Evolutionary conservation across 2,329 filamentous ascomycete species (phyloP).

Genomic region (Verticillium isaacii): DNA sequence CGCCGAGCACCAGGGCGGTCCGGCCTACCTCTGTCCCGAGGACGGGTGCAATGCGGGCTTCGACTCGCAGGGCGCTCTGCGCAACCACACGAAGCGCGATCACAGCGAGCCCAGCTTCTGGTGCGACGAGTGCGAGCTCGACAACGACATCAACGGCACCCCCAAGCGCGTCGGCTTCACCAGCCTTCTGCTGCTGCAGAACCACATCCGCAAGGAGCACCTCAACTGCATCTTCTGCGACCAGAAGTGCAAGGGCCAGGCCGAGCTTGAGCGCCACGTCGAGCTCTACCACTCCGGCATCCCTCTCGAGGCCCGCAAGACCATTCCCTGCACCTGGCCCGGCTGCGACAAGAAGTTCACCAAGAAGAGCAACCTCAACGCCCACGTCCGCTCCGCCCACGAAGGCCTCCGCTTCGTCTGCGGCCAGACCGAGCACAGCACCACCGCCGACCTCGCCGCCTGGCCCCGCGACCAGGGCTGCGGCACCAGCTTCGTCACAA

Average conservation of each 20-base stretch:
- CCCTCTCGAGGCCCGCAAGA: conserved; percentile 58
- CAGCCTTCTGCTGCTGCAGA: conserved; percentile 65
- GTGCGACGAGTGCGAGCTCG: conserved; percentile 65
- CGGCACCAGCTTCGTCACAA: conserved; percentile 69
- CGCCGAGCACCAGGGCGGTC: conserved; percentile 66
- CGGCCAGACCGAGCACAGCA: conserved; percentile 58
- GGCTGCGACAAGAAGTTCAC: conserved; percentile 76
- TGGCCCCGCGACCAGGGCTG: conserved; percentile 70
- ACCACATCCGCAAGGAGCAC: conserved; percentile 71
- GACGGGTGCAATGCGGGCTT: conserved; percentile 62
- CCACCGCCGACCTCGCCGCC: conserved; percentile 49
- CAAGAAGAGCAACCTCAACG: conserved; percentile 74
- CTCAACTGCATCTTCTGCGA: conserved; percentile 72
- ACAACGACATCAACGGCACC: conserved; percentile 28
- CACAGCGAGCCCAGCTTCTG: conserved; percentile 70
- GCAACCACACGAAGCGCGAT: conserved; percentile 63
- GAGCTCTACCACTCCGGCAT: conserved; percentile 69
- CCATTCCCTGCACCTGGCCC: conserved; percentile 59
- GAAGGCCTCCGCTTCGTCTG: conserved; percentile 76
- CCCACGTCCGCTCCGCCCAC: conserved; percentile 74
- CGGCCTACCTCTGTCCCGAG: conserved; percentile 66
- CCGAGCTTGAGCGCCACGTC: conserved; percentile 69
- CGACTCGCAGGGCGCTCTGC: conserved; percentile 66
- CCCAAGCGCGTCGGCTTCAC: conserved; percentile 56
- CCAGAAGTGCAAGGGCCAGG: conserved; percentile 59